phyloP scores from a whole-genome alignment of 352 stramenopile genomes.

The Globisporangium parvum region DNA sequence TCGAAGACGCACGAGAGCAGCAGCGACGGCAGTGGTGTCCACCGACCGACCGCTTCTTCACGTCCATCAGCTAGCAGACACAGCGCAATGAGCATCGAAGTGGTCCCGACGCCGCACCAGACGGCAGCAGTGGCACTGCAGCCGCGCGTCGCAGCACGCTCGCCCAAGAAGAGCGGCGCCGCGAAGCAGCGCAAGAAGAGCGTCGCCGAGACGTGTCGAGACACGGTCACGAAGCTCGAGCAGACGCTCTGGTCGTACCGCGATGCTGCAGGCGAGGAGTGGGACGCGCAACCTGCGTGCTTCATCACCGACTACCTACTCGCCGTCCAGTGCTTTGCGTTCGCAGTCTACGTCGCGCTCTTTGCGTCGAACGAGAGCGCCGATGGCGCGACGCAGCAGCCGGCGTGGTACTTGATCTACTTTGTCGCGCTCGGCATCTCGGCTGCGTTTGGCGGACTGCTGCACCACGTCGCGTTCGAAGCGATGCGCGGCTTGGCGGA shows the following conservation, averaged over 20 bases:
- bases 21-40: no score
- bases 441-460: slow-evolving; percentile 61
- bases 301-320: slow-evolving; percentile 87
- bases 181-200: slow-evolving; percentile 20
- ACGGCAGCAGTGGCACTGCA: not conserved
- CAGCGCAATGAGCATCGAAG: slow-evolving; percentile 10
- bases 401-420: slow-evolving; percentile 82
- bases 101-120: not conserved
- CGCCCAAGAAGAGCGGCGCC: slow-evolving; percentile 5
- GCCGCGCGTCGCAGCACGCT: not conserved
- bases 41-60: not conserved
- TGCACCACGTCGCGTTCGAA: slow-evolving; percentile 81
- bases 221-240: slow-evolving; percentile 65
- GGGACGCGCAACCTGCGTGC: slow-evolving; percentile 81
- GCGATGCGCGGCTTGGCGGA: slow-evolving; percentile 62
- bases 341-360: slow-evolving; percentile 73
- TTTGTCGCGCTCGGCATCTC: slow-evolving; percentile 81
- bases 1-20: no score
- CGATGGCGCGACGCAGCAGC: slow-evolving; percentile 12
- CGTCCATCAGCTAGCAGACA: not conserved
- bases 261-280: slow-evolving; percentile 70
- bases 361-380: slow-evolving; percentile 50
- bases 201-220: slow-evolving; percentile 54
- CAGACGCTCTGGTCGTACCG: slow-evolving; percentile 76
- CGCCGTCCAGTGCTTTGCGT: slow-evolving; percentile 78